Percentiles rank a stretch among this genome's conserved stretches.
These are phyloP conservation scores for Hypoxylon fuscum DNA, from an alignment of 495 filamentous ascomycete genomes.

Conservation along the genomic window DNA sequence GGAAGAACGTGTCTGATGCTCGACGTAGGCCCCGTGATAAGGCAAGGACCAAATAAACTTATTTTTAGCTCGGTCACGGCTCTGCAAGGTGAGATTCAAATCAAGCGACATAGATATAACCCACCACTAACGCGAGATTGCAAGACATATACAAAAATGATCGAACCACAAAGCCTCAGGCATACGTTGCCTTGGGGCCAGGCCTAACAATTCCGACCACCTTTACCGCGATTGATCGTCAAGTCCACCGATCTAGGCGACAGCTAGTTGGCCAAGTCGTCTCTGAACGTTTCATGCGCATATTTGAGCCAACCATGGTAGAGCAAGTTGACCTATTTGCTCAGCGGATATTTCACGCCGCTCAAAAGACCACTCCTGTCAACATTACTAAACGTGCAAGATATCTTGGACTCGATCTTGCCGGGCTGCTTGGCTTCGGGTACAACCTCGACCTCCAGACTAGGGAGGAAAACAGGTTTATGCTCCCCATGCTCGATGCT, in stretches of 20 bases:
- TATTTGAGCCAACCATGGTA: slow-evolving; percentile 18
- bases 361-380: slow-evolving; percentile 1
- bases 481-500: too few species aligned
- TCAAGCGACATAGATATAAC: neutral
- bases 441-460: slow-evolving; percentile 13
- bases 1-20: slow-evolving; percentile 40
- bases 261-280: slow-evolving; percentile 14
- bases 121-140: neutral
- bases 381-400: slow-evolving; percentile 10
- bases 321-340: slow-evolving; percentile 20
- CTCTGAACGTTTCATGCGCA: slow-evolving; percentile 21
- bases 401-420: slow-evolving; percentile 15
- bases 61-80: slow-evolving; percentile 54
- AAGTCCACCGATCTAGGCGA: slow-evolving; percentile 18
- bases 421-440: slow-evolving; percentile 18
- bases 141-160: neutral
- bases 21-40: slow-evolving; percentile 45
- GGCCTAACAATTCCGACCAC: neutral
- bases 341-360: slow-evolving; percentile 35
- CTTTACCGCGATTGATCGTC: slow-evolving; percentile 18
- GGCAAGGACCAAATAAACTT: slow-evolving; percentile 58
- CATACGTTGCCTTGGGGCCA: neutral
- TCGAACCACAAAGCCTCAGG: neutral
- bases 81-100: slow-evolving; percentile 42
- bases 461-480: too few species aligned